Conservation (phyloP, 208 protist genomes). For the Porcisia deanei region DNA sequence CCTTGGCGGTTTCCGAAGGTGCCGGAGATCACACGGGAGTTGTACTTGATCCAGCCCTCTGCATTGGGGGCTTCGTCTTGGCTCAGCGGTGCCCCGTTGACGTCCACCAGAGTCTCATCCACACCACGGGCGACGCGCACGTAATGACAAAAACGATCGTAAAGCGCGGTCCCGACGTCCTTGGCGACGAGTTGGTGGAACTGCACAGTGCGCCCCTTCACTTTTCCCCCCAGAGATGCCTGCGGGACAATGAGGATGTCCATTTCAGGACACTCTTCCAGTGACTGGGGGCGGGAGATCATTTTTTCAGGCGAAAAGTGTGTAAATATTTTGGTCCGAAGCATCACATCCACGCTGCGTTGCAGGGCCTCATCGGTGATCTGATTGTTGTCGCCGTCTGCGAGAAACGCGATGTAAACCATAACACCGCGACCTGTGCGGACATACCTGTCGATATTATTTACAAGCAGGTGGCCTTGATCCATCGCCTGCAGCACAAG, state of each 20-base stretch:
- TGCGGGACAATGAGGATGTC: slow-evolving; percentile 89
- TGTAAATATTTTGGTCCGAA: slow-evolving; percentile 78
- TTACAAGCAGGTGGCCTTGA: slow-evolving; percentile 66
- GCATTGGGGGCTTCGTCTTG: slow-evolving; percentile 10
- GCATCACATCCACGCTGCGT: slow-evolving; percentile 46
- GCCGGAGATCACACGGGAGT: slow-evolving; percentile 62
- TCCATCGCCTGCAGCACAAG: slow-evolving; percentile 77
- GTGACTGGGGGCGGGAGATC: slow-evolving; percentile 43
- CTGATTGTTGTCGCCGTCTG: slow-evolving; percentile 3
- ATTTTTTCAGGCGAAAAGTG: slow-evolving; percentile 56
- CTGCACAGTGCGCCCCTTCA: slow-evolving; percentile 79
- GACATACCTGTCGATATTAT: slow-evolving; percentile 72
- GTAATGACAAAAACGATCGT: slow-evolving; percentile 61
- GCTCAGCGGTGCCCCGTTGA: slow-evolving; percentile 45
- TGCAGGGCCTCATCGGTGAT: slow-evolving; percentile 53
- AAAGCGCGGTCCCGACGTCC: slow-evolving; percentile 46
- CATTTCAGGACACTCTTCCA: slow-evolving; percentile 46
- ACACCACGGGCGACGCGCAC: slow-evolving; percentile 58
- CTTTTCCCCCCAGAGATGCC: slow-evolving; percentile 84
- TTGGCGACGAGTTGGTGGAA: slow-evolving; percentile 81
- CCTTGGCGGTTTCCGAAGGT: slow-evolving; percentile 88
- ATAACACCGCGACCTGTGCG: slow-evolving; percentile 59
- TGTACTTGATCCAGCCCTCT: slow-evolving; percentile 44
- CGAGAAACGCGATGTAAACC: slow-evolving; percentile 81
- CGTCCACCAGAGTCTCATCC: slow-evolving; percentile 41